Conservation (phyloP, 2,329 filamentous ascomycete species). For the Daldinia sp. region DNA sequence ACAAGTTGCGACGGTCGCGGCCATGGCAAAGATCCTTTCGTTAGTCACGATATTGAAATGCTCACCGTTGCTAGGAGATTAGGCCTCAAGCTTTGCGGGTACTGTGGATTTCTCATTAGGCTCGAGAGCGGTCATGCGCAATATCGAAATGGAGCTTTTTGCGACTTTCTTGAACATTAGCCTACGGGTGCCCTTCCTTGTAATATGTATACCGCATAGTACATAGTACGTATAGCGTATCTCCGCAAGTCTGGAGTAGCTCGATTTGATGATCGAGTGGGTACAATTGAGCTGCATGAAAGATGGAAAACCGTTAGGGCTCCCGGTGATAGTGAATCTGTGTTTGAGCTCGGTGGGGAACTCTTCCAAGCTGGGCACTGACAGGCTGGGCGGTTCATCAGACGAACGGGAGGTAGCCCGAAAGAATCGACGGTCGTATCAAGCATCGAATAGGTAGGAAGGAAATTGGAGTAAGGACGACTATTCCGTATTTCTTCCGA, state of each 20-base stretch:
- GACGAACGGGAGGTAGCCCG: slow-evolving; percentile 28
- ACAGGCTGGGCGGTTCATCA: slow-evolving; percentile 33
- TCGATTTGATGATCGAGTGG: slow-evolving; percentile 23
- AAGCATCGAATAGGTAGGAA: slow-evolving; percentile 12
- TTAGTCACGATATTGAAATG: slow-evolving; percentile 34
- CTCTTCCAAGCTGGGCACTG: slow-evolving; percentile 19
- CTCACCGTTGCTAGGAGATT: slow-evolving; percentile 14
- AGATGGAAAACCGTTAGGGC: slow-evolving; percentile 32
- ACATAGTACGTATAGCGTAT: background rate
- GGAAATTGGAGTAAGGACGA: slow-evolving; percentile 21
- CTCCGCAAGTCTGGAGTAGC: slow-evolving; percentile 40
- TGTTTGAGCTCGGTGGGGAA: slow-evolving; percentile 41
- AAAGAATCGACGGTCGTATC: slow-evolving; percentile 24
- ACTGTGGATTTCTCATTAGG: slow-evolving; percentile 27
- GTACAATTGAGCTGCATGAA: slow-evolving; percentile 31
- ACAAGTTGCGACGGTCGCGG: slow-evolving; percentile 27
- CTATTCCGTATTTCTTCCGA: slow-evolving; percentile 8
- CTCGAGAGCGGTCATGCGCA: slow-evolving; percentile 24
- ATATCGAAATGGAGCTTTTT: slow-evolving; percentile 20
- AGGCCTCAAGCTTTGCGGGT: slow-evolving; percentile 23
- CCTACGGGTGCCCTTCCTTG: slow-evolving; percentile 24
- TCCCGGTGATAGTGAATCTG: slow-evolving; percentile 33
- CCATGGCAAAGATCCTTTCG: slow-evolving; percentile 20
- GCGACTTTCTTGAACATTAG: slow-evolving; percentile 20
- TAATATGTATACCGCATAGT: background rate